Evolutionary conservation across 495 filamentous ascomycete genomes (phyloP).

Genomic region (Glutinoglossum americanum): DNA sequence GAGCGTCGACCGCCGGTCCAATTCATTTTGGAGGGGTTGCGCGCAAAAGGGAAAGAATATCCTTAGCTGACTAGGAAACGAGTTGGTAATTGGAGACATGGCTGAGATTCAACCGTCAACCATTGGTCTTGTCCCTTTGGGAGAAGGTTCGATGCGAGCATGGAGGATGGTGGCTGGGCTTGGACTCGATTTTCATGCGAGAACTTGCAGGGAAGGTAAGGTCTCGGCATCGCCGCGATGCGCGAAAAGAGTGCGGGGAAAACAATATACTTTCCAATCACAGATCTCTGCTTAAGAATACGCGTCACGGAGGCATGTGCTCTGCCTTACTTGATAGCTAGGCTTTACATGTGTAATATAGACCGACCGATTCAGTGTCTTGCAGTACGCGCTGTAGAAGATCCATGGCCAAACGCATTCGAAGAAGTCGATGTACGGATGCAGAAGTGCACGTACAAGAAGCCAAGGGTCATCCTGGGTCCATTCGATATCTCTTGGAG

Average conservation of each 20-base stretch:
- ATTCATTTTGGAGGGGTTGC: background rate
- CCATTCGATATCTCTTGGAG: too few species aligned
- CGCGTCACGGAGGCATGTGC: too few species aligned
- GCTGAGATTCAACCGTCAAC: too few species aligned
- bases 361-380: background rate
- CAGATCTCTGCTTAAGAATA: too few species aligned
- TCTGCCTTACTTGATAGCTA: background rate
- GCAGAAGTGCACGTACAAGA: too few species aligned
- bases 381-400: background rate
- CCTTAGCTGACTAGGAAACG: background rate
- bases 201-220: background rate
- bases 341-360: background rate
- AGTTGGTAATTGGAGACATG: background rate
- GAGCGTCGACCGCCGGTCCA: slow-evolving; percentile 1
- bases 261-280: too few species aligned
- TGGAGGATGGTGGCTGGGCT: too few species aligned
- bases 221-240: background rate
- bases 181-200: background rate
- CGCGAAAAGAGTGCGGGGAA: too few species aligned
- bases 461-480: too few species aligned
- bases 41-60: background rate
- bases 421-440: too few species aligned
- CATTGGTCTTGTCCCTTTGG: background rate
- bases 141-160: too few species aligned
- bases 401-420: background rate